phyloP scores from a whole-genome alignment of 1,139 yeast species.

The Diutina mesorugosa region DNA sequence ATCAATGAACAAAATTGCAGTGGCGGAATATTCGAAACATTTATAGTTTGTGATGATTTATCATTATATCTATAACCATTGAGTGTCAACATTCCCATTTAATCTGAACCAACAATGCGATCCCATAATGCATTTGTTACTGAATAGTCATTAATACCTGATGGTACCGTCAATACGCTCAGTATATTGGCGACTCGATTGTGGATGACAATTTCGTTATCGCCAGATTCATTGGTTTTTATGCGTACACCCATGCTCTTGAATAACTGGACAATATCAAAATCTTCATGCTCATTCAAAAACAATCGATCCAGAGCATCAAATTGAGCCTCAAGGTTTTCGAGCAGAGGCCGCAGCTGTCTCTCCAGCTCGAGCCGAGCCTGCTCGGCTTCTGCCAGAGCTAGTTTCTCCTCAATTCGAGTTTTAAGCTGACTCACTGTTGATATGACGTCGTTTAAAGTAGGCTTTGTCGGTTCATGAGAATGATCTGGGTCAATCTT shows the following conservation, averaged over 20 bases:
- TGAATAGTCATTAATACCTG: not conserved
- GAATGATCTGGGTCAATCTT: not conserved
- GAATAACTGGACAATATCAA: not conserved
- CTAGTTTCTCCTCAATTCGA: not conserved
- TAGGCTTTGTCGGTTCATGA: not conserved
- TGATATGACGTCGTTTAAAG: not conserved
- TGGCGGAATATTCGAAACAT: too few species aligned
- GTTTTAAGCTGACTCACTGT: not conserved
- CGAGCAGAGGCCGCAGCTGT: not conserved
- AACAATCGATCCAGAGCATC: not conserved
- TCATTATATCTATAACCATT: not conserved
- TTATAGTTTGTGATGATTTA: not conserved
- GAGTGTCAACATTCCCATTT: not conserved
- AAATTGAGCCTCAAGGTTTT: not conserved
- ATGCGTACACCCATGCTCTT: not conserved
- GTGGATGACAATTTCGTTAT: not conserved
- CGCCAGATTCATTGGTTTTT: not conserved
- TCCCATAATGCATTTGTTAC: not conserved
- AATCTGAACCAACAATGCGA: not conserved
- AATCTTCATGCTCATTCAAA: not conserved
- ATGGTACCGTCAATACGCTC: not conserved
- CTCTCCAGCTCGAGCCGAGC: not conserved
- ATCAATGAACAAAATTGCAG: too few species aligned
- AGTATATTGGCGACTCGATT: not conserved
- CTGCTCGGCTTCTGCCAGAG: not conserved